Percentiles rank a stretch among this genome's conserved stretches.
Conservation (phyloP, 1,139 yeast genomes). For the Hyphopichia fennica region DNA sequence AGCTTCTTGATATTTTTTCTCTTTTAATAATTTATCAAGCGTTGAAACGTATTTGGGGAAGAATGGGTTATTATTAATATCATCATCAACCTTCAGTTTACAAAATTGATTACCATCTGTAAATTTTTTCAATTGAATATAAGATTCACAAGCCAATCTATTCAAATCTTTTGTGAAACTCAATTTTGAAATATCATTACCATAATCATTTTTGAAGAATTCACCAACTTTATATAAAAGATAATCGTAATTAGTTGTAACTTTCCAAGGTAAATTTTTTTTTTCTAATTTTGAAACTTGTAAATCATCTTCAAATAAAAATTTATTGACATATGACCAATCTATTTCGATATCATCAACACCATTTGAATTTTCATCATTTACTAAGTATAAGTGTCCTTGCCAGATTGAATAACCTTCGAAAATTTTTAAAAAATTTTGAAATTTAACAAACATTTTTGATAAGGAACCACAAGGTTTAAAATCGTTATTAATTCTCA, state of each 20-base stretch:
- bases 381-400: constrained; percentile 35
- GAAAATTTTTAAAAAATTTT: constrained; percentile 33
- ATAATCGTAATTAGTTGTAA: constrained; percentile 36
- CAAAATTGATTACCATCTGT: constrained; percentile 36
- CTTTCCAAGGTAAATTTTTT: constrained; percentile 20
- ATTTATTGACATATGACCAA: constrained; percentile 20
- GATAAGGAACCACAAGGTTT: constrained; percentile 52
- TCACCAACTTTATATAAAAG: constrained; percentile 21
- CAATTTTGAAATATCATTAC: constrained; percentile 9
- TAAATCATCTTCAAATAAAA: constrained; percentile 26
- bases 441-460: constrained; percentile 40
- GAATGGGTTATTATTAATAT: constrained; percentile 30
- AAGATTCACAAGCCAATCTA: constrained; percentile 50
- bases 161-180: constrained; percentile 33
- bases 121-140: constrained; percentile 29
- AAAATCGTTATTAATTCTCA: constrained; percentile 69
- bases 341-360: constrained; percentile 24
- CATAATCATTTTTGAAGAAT: constrained; percentile 19
- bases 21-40: constrained; percentile 41
- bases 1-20: constrained; percentile 47
- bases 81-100: constrained; percentile 23
- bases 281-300: constrained; percentile 34
- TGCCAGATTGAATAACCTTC: constrained; percentile 44
- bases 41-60: constrained; percentile 47
- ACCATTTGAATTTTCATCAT: constrained; percentile 10